Evolutionary conservation across 352 stramenopile species (phyloP).

Genomic region (Pythium phragmiticola): DNA sequence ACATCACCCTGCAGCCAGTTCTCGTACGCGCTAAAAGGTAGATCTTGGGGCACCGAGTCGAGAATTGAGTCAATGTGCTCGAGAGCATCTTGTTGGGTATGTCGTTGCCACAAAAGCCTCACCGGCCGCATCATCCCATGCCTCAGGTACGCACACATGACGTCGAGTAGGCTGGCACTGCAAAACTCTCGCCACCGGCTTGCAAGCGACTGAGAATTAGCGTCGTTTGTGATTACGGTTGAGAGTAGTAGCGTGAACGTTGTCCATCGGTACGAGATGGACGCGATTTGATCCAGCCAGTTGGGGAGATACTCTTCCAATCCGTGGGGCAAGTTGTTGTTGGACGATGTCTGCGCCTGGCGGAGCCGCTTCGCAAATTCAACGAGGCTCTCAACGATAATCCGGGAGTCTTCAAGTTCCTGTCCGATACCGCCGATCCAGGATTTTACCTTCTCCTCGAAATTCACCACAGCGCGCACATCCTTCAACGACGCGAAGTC

Average conservation of each 20-base stretch:
- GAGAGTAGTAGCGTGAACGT: conserved; percentile 61
- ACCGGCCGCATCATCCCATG: conserved; percentile 51
- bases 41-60: conserved; percentile 31
- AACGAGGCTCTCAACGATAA: conserved; percentile 24
- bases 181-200: conserved; percentile 42
- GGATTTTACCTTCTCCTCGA: conserved; percentile 14
- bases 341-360: conserved; percentile 6
- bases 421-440: conserved; percentile 23
- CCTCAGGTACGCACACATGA: conserved; percentile 47
- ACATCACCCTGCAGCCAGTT: conserved; percentile 57
- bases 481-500: conserved; percentile 12
- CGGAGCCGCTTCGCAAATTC: conserved; percentile 23
- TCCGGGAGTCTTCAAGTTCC: conserved; percentile 24
- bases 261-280: conserved; percentile 57
- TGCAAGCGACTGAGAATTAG: conserved; percentile 13
- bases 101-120: conserved; percentile 54
- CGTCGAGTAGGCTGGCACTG: conserved; percentile 29
- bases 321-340: neutral
- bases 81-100: conserved; percentile 36
- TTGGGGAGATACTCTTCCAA: conserved; percentile 4
- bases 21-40: conserved; percentile 49
- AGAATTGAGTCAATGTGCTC: conserved; percentile 41
- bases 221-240: conserved; percentile 16
- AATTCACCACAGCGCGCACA: neutral
- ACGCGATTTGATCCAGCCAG: conserved; percentile 26